These are phyloP conservation scores for Paramecium sexaurelia DNA, from an alignment of 73 alveolate species.

Conservation along the genomic window DNA sequence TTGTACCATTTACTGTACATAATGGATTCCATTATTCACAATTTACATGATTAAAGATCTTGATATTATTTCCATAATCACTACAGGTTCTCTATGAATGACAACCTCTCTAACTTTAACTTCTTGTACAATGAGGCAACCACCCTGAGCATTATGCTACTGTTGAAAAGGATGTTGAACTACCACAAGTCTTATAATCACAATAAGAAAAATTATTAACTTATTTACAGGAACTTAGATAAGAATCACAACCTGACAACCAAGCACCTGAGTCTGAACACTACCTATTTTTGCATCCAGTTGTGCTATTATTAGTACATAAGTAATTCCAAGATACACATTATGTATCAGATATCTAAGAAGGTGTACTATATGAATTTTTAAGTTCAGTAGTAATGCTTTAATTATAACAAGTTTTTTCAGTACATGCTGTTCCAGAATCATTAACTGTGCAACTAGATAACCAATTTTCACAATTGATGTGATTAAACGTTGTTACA, in stretches of 20 bases:
- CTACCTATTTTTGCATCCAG: background rate
- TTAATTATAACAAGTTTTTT: constrained; percentile 9
- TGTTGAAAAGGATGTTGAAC: background rate
- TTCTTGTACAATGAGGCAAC: background rate
- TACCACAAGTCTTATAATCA: background rate
- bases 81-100: constrained; percentile 8
- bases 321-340: background rate
- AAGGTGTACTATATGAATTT: background rate
- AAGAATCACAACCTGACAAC: background rate
- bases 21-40: constrained; percentile 41
- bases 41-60: background rate
- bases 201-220: background rate
- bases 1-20: background rate
- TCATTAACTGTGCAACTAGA: constrained; percentile 25
- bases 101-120: constrained; percentile 2
- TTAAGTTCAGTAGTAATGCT: background rate
- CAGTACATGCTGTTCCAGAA: constrained; percentile 11
- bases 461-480: constrained; percentile 16
- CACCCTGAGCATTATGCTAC: background rate
- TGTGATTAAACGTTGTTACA: background rate
- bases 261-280: background rate
- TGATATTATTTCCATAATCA: background rate
- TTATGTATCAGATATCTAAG: background rate
- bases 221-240: background rate
- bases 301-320: background rate